Evolutionary conservation across 805 yeast genomes (phyloP).

Genomic region (Pachysolen tannophilus): DNA sequence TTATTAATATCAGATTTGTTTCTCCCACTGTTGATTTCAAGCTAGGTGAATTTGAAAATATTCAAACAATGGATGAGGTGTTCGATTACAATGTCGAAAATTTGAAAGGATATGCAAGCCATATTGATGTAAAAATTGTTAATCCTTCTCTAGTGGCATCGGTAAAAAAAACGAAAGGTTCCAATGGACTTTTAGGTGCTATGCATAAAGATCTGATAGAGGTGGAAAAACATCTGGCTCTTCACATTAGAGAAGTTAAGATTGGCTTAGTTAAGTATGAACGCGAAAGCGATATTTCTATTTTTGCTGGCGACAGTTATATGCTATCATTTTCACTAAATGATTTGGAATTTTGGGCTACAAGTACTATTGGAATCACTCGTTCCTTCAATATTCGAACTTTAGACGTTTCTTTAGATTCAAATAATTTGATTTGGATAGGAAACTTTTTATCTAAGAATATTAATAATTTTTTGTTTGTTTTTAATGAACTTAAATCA

Average conservation of each 20-base stretch:
- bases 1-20: constrained; percentile 37
- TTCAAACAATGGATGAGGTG: not conserved
- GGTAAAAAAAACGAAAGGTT: constrained; percentile 20
- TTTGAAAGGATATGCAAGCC: not conserved
- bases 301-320: not conserved
- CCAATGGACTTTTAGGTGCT: constrained; percentile 28
- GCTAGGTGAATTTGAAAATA: constrained; percentile 23
- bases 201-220: constrained; percentile 9
- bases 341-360: constrained; percentile 30
- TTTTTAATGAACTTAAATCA: not conserved
- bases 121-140: constrained; percentile 11
- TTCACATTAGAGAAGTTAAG: constrained; percentile 16
- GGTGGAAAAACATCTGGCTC: constrained; percentile 20
- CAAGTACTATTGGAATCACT: constrained; percentile 12
- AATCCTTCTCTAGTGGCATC: constrained; percentile 14
- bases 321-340: constrained; percentile 4
- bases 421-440: constrained; percentile 18
- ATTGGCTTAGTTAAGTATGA: not conserved
- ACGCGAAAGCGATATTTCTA: too few relatives aligned
- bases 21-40: constrained; percentile 35
- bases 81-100: constrained; percentile 1
- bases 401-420: constrained; percentile 7
- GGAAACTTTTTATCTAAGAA: constrained; percentile 11
- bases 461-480: not conserved
- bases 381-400: constrained; percentile 7